A percentile compares a stretch with the other conserved stretches of the same genome.
These are phyloP conservation scores for Agarophyton chilense DNA, from an alignment of 23 red algal genomes.

Conservation along the genomic window DNA sequence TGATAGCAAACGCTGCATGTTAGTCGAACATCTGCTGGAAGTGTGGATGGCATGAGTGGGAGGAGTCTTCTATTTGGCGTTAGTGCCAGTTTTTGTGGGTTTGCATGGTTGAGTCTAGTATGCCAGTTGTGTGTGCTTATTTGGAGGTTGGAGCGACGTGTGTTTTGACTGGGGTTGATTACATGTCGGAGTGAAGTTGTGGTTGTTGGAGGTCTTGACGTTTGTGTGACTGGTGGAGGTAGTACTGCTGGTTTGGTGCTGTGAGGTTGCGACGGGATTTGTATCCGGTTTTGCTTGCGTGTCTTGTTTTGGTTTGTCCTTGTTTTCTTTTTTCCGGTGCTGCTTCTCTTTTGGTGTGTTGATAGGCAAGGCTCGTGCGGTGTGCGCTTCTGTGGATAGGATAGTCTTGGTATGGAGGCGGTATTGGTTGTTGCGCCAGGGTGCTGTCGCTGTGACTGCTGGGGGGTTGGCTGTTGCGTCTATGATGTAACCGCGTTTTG, in stretches of 20 bases:
- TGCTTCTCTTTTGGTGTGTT: no score
- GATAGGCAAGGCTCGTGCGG: neutral
- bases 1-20: conserved; percentile 8
- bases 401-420: neutral
- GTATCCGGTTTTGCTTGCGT: no score
- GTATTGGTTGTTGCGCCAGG: neutral
- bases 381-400: neutral
- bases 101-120: neutral
- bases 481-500: neutral
- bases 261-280: no score
- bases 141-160: no score
- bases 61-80: neutral
- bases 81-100: neutral
- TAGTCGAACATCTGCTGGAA: neutral
- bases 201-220: neutral
- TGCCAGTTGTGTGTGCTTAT: neutral
- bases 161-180: neutral
- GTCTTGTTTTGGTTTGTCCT: no score
- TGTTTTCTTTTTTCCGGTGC: no score
- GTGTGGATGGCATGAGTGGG: neutral
- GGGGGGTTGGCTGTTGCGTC: neutral
- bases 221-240: no score
- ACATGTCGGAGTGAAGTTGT: neutral
- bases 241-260: no score
- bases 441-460: neutral